A percentile compares a stretch with the other conserved stretches of the same genome.
Conservation (phyloP, 371 early-diverging fungal genomes). For the Modicella reniformis region DNA sequence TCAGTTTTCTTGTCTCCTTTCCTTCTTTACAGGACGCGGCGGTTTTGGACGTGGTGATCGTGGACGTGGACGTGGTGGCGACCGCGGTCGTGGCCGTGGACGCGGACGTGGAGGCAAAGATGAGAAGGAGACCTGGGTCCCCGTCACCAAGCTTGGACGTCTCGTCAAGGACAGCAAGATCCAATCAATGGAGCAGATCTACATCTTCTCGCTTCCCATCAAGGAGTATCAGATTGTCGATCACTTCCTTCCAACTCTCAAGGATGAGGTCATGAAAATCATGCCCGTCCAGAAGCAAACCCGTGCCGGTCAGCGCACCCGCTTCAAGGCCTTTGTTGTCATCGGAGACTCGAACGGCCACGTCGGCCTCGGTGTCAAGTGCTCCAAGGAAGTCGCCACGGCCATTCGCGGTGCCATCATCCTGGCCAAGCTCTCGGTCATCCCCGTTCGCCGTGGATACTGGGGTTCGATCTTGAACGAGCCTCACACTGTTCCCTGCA, state of each 20-base stretch:
- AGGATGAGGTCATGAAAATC: conserved; percentile 99
- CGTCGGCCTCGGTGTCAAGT: conserved; percentile 99
- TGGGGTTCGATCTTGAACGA: conserved; percentile 98
- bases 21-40: conserved; percentile 66
- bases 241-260: conserved; percentile 94
- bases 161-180: conserved; percentile 94
- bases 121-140: conserved; percentile 90
- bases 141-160: conserved; percentile 97
- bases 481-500: conserved; percentile 96
- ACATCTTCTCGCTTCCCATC: conserved; percentile 97
- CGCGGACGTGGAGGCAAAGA: conserved; percentile 87
- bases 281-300: conserved; percentile 99
- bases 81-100: conserved; percentile 83
- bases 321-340: conserved; percentile 99
- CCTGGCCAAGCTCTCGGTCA: conserved; percentile 97
- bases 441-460: conserved; percentile 99
- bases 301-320: conserved; percentile 99
- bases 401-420: conserved; percentile 99
- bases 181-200: conserved; percentile 89
- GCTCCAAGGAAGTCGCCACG: conserved; percentile 98
- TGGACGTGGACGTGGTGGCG: conserved; percentile 84
- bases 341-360: conserved; percentile 98
- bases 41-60: conserved; percentile 91
- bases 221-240: conserved; percentile 99
- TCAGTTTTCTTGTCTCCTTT: conserved; percentile 2